Conservation (phyloP, 1,284 basidiomycete genomes). For the Takashimella koratensis region DNA sequence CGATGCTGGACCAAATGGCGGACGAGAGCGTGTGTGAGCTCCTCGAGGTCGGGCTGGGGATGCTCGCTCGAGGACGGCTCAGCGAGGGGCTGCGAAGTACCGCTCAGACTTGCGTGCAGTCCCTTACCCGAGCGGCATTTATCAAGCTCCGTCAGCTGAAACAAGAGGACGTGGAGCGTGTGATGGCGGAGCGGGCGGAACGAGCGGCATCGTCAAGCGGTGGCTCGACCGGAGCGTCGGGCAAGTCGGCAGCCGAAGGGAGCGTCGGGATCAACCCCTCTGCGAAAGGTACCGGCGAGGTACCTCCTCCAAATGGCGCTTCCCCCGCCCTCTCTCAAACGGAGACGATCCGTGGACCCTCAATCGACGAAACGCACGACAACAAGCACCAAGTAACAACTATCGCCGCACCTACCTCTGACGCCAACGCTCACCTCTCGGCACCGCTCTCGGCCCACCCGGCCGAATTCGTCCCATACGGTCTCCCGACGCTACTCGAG, state of each 20-base stretch:
- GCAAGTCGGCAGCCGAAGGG: not conserved
- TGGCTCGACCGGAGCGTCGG: not conserved
- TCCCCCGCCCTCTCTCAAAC: not conserved
- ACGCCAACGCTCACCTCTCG: not conserved
- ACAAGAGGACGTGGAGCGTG: constrained; percentile 34
- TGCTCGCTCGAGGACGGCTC: constrained; percentile 92
- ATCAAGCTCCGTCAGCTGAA: constrained; percentile 63
- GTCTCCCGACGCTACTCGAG: constrained; percentile 88
- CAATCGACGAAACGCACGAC: not conserved
- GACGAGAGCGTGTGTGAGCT: constrained; percentile 97
- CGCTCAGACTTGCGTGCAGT: constrained; percentile 92
- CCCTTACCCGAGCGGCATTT: constrained; percentile 79
- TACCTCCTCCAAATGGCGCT: not conserved
- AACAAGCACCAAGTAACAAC: not conserved
- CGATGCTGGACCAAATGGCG: constrained; percentile 57
- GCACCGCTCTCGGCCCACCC: constrained; percentile 2
- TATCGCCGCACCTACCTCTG: not conserved
- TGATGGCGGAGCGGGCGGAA: constrained; percentile 2
- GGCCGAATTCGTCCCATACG: constrained; percentile 58
- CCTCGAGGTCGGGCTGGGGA: constrained; percentile 95
- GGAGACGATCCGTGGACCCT: not conserved
- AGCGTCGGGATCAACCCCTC: not conserved
- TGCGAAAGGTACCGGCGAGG: not conserved
- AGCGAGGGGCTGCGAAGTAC: constrained; percentile 69
- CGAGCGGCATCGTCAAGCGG: not conserved